Base-by-base conservation (phyloP, 2,329 filamentous ascomycete genomes). In the Penicillium concentricum region DNA sequence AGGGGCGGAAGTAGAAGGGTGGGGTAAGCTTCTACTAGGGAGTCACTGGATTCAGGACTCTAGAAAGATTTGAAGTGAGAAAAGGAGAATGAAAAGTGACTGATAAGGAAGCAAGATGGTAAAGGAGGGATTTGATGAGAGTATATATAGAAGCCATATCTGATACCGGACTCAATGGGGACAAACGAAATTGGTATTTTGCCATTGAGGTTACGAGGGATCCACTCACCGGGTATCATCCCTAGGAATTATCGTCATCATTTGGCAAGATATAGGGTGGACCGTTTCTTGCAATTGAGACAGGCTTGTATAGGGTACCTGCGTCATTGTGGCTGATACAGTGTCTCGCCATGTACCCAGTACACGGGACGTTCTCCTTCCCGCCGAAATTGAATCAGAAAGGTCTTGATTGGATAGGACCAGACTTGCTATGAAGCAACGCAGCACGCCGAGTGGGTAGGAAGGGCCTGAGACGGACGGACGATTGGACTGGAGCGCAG, bases 201-300 rank as follows among this genome's bases (percentile, higher is more conserved):
- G 54, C 57, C 37, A 58, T 60, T 56, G 47, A 56, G 46, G 53
- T 53, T 59, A 56, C 58, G 47, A 51, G 44, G 65, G 66, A 60
- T 71, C 71, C 69, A 72, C 68, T 56, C 46, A 42, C 52, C 56
- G 61, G 60, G 66, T 66, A 67, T 64, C 67, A 67, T 69, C 61
- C 71, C 71, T 73, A 68, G 62, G 67, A 71, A 75, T 74, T 73
- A 67, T 74, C 73, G 72, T 74, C 66, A 68, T 70, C 57, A 60
- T 63, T 63, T 62, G 54, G 60, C 57, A 57, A 59, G 51, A 58
- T 59, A 51, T 51, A 51, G 51, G 55, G 51, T 50, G 54, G 54
- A 54, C 38, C 38, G 56, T 48, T 41, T 50, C 34, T 42, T 43
- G 54, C 39, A 53, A 41, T 16, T 26, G 12, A 24, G 32, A 41